Evolutionary conservation across 176 grass and related monocot genomes (phyloP), one percentile per base, ranked within the genome.

Genomic region (Musa schizocarpa): DNA sequence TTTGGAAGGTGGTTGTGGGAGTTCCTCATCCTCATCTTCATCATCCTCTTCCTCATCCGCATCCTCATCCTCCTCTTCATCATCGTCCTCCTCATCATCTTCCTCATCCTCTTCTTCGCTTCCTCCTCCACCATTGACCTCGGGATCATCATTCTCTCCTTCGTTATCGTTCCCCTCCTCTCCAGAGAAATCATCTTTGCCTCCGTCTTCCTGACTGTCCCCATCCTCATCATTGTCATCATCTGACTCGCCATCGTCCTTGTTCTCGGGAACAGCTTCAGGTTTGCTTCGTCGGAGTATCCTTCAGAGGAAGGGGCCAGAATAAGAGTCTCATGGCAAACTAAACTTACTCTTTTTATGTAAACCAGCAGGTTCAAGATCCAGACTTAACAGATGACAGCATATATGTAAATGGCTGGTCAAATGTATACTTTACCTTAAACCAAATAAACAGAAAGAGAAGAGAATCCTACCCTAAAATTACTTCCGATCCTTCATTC

Each of bases 171-270:
- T 80, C 34, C 34, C 0, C 14, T 80, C 92, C 1, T 88, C 88
- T 2, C 84, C 88, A 0, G 70, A 87, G 51, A 78, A 69, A 25
- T 87, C 84, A 49, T 88, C 88, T 3, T 69, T 77, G 50, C 67
- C 86, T 16, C 79, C 81, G 9, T 87, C 85, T n/a, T 76, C 74
- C 13, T 68, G 79, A 27, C 23, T 85, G 2, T 51, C 86, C 0
- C 78, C 78, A 16, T 83, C 83, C 0, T 88, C 83, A 0, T 88
- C 92, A 0, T 95, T 88, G 0, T 93, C 90, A 0, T 88, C 80
- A 52, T 93, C 91, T 0, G 85, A 89, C 0, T 89, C 87, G 0
- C 80, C 89, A 9, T 84, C 82, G 26, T 91, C 92, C 77, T 91
- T 91, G 55, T 86, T 86, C 71, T 91, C 82, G 61, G 73, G 83